phyloP scores from a whole-genome alignment of 225 moss, liverwort and hornwort genomes.

The Physcomitrium patens region DNA sequence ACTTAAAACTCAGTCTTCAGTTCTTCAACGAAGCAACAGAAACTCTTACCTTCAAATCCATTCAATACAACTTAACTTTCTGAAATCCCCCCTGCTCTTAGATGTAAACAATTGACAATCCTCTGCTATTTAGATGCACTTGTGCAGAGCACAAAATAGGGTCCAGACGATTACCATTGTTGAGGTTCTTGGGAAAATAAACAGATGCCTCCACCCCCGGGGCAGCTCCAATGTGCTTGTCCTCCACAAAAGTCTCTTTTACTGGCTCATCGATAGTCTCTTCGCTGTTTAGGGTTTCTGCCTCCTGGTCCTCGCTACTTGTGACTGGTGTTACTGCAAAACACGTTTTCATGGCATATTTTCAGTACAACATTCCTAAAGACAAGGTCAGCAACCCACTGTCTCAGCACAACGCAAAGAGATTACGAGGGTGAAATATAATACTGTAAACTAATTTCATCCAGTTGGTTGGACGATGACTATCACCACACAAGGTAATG shows the following conservation, averaged over 20 bases:
- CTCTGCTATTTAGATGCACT: background rate
- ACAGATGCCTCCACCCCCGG: constrained; percentile 61
- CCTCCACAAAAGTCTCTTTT: constrained; percentile 49
- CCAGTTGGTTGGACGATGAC: background rate
- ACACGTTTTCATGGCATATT: background rate
- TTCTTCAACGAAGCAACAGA: background rate
- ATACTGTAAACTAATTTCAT: background rate
- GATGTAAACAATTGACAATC: background rate
- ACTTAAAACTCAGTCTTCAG: no score
- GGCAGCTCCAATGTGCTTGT: constrained; percentile 52
- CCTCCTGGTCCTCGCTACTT: constrained; percentile 48
- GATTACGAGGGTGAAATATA: background rate
- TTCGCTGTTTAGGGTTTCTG: constrained; percentile 42
- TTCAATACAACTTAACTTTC: background rate
- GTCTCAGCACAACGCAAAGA: background rate
- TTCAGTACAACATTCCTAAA: background rate
- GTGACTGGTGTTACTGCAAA: constrained; percentile 43
- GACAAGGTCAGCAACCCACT: background rate
- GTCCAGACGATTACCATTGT: constrained; percentile 43
- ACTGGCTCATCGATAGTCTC: constrained; percentile 57
- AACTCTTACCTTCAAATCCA: background rate
- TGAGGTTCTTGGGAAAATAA: constrained; percentile 59
- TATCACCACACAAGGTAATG: no score
- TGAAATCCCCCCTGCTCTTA: background rate
- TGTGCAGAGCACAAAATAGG: background rate